phyloP scores from a whole-genome alignment of 345 rosid genomes.

The Sonneratia caseolaris region DNA sequence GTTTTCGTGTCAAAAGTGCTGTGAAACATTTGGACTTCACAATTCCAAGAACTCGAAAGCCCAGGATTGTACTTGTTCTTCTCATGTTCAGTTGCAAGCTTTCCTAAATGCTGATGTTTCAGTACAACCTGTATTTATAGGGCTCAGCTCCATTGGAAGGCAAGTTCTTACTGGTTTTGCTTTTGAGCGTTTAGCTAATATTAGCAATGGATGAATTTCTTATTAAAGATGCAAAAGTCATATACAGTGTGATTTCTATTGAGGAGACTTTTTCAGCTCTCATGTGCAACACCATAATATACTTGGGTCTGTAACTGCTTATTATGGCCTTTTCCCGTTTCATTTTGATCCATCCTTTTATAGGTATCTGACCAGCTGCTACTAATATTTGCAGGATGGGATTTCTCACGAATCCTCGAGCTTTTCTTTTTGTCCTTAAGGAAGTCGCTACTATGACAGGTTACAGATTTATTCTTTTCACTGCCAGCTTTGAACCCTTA shows the following conservation, averaged over 20 bases:
- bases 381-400: conserved; percentile 48
- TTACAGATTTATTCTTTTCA: conserved; percentile 48
- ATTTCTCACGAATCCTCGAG: conserved; percentile 36
- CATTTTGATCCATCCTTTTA: conserved; percentile 5
- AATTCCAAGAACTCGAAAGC: conserved; percentile 15
- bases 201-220: neutral
- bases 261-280: neutral
- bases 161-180: conserved; percentile 17
- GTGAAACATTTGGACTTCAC: conserved; percentile 25
- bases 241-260: neutral
- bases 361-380: conserved; percentile 3
- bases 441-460: conserved; percentile 29
- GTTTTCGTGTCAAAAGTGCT: conserved; percentile 65
- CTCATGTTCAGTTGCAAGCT: conserved; percentile 44
- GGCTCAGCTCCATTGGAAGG: conserved; percentile 85
- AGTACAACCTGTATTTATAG: conserved; percentile 47
- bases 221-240: conserved; percentile 1
- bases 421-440: conserved; percentile 41
- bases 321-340: neutral
- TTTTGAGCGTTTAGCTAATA: neutral
- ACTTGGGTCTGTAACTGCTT: neutral
- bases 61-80: conserved; percentile 35
- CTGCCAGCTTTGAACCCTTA: conserved; percentile 45
- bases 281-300: neutral
- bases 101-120: conserved; percentile 35